Conservation (phyloP, 2,329 filamentous ascomycete species). For the Cladophialophora yegresii region DNA sequence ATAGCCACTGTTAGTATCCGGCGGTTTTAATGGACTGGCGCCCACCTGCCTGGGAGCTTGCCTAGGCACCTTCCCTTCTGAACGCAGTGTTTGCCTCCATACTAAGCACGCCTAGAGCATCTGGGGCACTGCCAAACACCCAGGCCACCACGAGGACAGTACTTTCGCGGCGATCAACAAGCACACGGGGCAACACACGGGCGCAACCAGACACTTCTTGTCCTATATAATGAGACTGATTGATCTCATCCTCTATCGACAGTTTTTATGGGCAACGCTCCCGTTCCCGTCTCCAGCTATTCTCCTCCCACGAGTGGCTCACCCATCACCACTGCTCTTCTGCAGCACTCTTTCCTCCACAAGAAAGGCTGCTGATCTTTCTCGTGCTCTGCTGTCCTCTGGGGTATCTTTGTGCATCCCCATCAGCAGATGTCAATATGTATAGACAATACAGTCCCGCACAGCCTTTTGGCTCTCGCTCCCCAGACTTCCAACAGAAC, state of each 20-base stretch:
- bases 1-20: no score
- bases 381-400: background rate
- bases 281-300: background rate
- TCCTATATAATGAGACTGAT: background rate
- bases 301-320: background rate
- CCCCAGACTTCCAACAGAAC: background rate
- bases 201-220: background rate
- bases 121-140: background rate
- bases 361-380: background rate
- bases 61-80: no score
- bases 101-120: no score
- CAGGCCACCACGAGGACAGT: no score
- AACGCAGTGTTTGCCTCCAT: background rate
- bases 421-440: constrained; percentile 11
- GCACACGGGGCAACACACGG: background rate
- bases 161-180: background rate
- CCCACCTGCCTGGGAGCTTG: no score
- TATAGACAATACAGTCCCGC: constrained; percentile 4
- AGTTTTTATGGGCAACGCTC: background rate
- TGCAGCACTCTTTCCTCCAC: background rate
- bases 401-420: constrained; percentile 10
- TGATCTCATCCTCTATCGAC: background rate
- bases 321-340: background rate
- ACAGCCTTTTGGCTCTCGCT: background rate
- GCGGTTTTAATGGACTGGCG: no score